Percentiles rank a stretch among this genome's conserved stretches.
Conservation (phyloP, 805 yeast species). For the Hagleromyces aurorensis region DNA sequence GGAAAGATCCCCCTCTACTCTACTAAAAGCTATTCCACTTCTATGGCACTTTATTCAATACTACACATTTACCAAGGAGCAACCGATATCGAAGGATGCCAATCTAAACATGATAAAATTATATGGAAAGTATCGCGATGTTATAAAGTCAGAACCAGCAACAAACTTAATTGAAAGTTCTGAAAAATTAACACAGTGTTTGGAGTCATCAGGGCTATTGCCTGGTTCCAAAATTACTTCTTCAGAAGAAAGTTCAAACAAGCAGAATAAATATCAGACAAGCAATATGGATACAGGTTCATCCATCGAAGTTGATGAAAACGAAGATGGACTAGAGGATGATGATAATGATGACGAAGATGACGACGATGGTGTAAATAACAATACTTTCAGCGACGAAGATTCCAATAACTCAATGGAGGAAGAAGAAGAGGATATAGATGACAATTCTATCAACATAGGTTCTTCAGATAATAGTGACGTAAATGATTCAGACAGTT, state of each 20-base stretch:
- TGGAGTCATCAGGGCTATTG: slow-evolving; percentile 1
- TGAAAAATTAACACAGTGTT: slow-evolving; percentile 22
- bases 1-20: slow-evolving; percentile 12
- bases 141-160: slow-evolving; percentile 33
- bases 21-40: slow-evolving; percentile 26
- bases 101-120: slow-evolving; percentile 44
- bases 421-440: slow-evolving; percentile 18
- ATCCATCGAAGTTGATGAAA: slow-evolving; percentile 7
- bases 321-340: slow-evolving; percentile 5
- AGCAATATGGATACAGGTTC: not conserved
- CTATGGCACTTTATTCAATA: slow-evolving; percentile 62
- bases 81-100: slow-evolving; percentile 57
- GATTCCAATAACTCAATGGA: no score
- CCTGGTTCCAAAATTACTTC: not conserved
- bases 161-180: slow-evolving; percentile 38
- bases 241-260: no score
- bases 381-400: slow-evolving; percentile 30
- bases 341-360: slow-evolving; percentile 22
- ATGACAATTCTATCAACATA: slow-evolving; percentile 19
- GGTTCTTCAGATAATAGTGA: slow-evolving; percentile 23
- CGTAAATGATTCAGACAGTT: slow-evolving; percentile 13
- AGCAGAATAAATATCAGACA: not conserved
- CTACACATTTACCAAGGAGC: slow-evolving; percentile 52
- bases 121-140: slow-evolving; percentile 27
- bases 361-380: slow-evolving; percentile 20